Evolutionary conservation across 2,329 filamentous ascomycete species (phyloP).

Genomic region (Alternaria brassicicola): DNA sequence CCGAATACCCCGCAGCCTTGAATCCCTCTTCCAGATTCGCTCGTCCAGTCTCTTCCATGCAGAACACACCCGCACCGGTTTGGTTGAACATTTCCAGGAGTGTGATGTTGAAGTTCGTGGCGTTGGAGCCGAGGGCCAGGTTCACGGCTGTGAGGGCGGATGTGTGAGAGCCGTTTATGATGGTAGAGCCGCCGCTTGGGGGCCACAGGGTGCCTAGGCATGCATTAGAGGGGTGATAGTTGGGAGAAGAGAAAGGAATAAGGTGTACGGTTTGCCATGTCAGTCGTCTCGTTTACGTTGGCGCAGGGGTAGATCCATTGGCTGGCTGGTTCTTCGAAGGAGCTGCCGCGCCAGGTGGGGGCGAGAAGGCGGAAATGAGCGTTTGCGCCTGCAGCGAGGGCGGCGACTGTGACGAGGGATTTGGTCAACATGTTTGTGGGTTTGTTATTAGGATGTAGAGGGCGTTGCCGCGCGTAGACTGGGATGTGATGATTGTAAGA

Average conservation of each 20-base stretch:
- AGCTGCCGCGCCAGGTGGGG: constrained; percentile 53
- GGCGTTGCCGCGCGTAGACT: neutral
- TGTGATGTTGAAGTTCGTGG: constrained; percentile 54
- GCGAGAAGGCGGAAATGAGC: constrained; percentile 54
- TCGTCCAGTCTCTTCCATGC: constrained; percentile 48
- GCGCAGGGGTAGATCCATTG: constrained; percentile 53
- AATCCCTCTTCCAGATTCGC: constrained; percentile 32
- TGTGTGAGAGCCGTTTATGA: constrained; percentile 50
- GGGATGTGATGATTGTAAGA: no score
- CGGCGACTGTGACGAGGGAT: constrained; percentile 25
- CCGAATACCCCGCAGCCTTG: constrained; percentile 32
- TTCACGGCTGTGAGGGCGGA: constrained; percentile 57
- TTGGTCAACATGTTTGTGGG: constrained; percentile 25
- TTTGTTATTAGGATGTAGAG: neutral
- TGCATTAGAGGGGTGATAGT: neutral
- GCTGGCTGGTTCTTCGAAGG: constrained; percentile 44
- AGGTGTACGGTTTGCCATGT: constrained; percentile 52
- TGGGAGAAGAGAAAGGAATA: neutral
- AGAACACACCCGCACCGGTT: constrained; percentile 56
- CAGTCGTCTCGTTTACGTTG: constrained; percentile 48
- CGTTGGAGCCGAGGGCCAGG: constrained; percentile 51
- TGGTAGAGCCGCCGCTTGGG: constrained; percentile 51
- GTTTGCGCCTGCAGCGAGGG: constrained; percentile 41
- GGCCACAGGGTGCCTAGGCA: constrained; percentile 49
- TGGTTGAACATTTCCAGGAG: constrained; percentile 55